phyloP scores from a whole-genome alignment of 2,329 filamentous ascomycete species.

The Aspergillus sp. region DNA sequence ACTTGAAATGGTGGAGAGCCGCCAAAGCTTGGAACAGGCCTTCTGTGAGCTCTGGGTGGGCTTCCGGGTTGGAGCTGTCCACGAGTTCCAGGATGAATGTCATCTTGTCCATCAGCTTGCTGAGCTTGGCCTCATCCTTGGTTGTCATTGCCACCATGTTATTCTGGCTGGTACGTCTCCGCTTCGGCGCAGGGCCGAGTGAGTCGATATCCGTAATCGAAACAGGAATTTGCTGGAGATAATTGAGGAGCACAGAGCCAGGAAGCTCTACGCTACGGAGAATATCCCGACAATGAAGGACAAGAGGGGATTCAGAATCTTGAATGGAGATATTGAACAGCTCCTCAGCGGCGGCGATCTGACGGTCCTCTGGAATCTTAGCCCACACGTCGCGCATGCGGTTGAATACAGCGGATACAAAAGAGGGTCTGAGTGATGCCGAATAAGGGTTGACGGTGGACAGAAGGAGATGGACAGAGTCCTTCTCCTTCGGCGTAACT shows the following conservation, averaged over 20 bases:
- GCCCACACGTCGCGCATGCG: slow-evolving; percentile 73
- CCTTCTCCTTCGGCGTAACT: slow-evolving; percentile 57
- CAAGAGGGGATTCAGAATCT: slow-evolving; percentile 25
- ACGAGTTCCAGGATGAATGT: slow-evolving; percentile 88
- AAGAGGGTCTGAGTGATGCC: slow-evolving; percentile 48
- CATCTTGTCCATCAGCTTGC: slow-evolving; percentile 68
- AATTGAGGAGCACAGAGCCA: slow-evolving; percentile 68
- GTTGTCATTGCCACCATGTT: slow-evolving; percentile 63
- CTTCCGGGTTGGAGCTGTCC: slow-evolving; percentile 73
- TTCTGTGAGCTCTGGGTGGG: slow-evolving; percentile 72
- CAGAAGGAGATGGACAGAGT: slow-evolving; percentile 57
- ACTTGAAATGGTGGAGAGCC: slow-evolving; percentile 81
- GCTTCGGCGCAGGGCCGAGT: slow-evolving; percentile 72
- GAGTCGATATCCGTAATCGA: slow-evolving; percentile 68
- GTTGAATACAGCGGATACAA: slow-evolving; percentile 66
- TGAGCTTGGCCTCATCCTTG: slow-evolving; percentile 65
- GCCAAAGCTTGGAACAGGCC: slow-evolving; percentile 81
- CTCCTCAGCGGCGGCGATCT: slow-evolving; percentile 36
- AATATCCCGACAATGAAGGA: slow-evolving; percentile 57
- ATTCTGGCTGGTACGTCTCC: slow-evolving; percentile 73
- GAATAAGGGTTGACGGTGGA: slow-evolving; percentile 49
- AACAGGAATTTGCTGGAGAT: slow-evolving; percentile 72
- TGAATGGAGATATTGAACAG: slow-evolving; percentile 45
- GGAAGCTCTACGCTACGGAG: slow-evolving; percentile 72
- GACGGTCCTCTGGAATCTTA: slow-evolving; percentile 37